Percentiles rank a stretch among this genome's conserved stretches.
These are phyloP conservation scores for Cicer judaicum DNA, from an alignment of 306 rosid species.

Conservation along the genomic window DNA sequence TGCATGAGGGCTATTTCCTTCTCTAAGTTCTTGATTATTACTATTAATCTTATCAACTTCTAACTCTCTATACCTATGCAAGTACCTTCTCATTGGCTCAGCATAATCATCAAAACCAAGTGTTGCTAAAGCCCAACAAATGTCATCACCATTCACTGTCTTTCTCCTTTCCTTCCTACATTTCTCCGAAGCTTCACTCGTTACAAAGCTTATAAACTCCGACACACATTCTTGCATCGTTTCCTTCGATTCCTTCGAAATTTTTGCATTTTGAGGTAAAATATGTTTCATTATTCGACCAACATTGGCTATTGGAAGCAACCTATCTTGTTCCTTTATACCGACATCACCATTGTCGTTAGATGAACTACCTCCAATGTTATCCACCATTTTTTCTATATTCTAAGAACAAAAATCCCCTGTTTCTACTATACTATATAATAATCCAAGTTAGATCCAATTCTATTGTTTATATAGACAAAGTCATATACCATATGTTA, in stretches of 20 bases:
- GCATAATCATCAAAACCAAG: constrained; percentile 88
- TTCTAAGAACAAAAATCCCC: not conserved
- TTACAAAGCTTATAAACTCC: constrained; percentile 85
- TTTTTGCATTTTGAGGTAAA: constrained; percentile 74
- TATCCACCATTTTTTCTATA: constrained; percentile 31
- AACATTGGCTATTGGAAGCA: constrained; percentile 88
- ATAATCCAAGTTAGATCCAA: constrained; percentile 26
- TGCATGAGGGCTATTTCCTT: constrained; percentile 18
- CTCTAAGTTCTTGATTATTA: constrained; percentile 40
- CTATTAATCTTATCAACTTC: constrained; percentile 63
- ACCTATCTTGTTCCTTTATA: constrained; percentile 71
- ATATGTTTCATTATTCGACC: constrained; percentile 89
- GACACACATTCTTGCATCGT: constrained; percentile 95
- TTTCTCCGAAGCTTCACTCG: constrained; percentile 86
- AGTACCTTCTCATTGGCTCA: constrained; percentile 69
- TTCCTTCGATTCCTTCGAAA: constrained; percentile 87
- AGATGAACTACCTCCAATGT: constrained; percentile 43
- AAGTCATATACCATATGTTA: too few species aligned
- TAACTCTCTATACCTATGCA: constrained; percentile 66
- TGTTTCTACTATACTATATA: not conserved
- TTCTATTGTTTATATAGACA: constrained; percentile 34
- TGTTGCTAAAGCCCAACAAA: constrained; percentile 75
- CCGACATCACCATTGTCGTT: constrained; percentile 33
- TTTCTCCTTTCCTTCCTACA: constrained; percentile 87
- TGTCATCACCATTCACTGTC: constrained; percentile 85